phyloP scores from a whole-genome alignment of 169 alveolate genomes.

The Cryptosporidium meleagridis region DNA sequence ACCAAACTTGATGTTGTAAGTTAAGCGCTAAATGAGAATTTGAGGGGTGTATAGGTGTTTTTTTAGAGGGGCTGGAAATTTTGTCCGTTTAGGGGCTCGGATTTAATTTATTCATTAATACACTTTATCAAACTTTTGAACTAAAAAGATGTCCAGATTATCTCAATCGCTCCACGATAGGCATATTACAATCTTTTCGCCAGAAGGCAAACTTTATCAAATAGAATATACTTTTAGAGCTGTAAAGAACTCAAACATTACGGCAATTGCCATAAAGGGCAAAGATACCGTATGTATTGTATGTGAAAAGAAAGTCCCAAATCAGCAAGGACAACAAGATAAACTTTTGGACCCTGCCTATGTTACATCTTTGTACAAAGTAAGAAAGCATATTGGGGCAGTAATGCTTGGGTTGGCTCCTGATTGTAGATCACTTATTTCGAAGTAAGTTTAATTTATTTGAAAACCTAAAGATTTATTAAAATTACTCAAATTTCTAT shows the following conservation, averaged over 20 bases:
- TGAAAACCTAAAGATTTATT: background rate
- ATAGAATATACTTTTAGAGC: conserved; percentile 98
- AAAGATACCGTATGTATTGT: conserved; percentile 93
- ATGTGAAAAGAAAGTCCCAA: conserved; percentile 94
- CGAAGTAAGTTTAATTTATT: conserved; percentile 72
- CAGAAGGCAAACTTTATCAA: conserved; percentile 98
- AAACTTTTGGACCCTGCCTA: conserved; percentile 85
- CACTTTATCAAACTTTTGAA: background rate
- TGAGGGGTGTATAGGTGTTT: conserved; percentile 23
- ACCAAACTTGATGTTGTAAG: background rate
- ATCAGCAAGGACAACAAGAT: conserved; percentile 86
- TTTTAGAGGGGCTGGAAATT: conserved; percentile 24
- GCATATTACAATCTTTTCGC: conserved; percentile 96
- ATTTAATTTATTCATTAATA: background rate
- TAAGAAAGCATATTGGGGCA: conserved; percentile 85
- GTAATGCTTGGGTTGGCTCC: conserved; percentile 85
- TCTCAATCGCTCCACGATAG: conserved; percentile 90
- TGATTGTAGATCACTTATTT: conserved; percentile 85
- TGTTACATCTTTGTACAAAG: conserved; percentile 85
- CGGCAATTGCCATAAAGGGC: conserved; percentile 97
- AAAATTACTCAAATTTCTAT: background rate
- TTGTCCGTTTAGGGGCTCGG: background rate
- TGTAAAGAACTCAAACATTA: conserved; percentile 93
- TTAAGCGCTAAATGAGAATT: background rate
- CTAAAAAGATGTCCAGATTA: conserved; percentile 85